Base-by-base conservation (phyloP, 345 rosid genomes). In the Orychophragmus violaceus region DNA sequence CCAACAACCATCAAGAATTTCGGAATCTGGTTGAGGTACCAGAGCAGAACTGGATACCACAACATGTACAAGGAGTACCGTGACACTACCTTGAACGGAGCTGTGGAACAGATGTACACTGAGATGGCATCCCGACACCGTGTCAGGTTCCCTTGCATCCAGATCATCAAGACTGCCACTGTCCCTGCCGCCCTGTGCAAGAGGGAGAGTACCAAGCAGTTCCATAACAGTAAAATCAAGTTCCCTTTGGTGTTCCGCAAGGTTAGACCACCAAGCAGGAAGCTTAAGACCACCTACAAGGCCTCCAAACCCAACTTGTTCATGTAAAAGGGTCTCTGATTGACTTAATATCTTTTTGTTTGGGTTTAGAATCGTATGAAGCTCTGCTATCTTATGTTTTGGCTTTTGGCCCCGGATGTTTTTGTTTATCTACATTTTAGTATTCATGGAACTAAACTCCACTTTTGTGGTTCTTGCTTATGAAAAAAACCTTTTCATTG, bases 111-210 rank as follows among this genome's bases (percentile, higher is more conserved):
- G 68, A 86, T 86, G 87, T 84, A 86, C 74, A 82, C 65, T 0
- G 92, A 86, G 82, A 84, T 86, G 92, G 89, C 85, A 0, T 86
- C 87, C 3, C 83, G 89, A 9, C 89, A 82, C 69, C 80, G 86
- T 39, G 89, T 82, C 12, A 81, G 89, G 78, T 78, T 68, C 68
- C 89, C 89, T 3, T 86, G 89, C 75, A 84, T 86, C 25, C 86
- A 87, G 76, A 82, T 87, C 58, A 84, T 87, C 17, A 84, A 84
- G 78, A 87, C 86, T 11, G 86, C 84, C 1, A 87, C 89, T 0
- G 71, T 84, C 50, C 83, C 83, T 0, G 85, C 89, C 2, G 80
- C 80, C 79, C 82, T 84, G 0, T 86, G 92, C 83, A 86, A 82
- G 85, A 82, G 92, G 62, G 89, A 84, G 60, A 81, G 78, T 76